Percentiles rank a stretch among this genome's conserved stretches.
Conservation (phyloP, 768 basidiomycete species). For the Fomitopsis pulvina region DNA sequence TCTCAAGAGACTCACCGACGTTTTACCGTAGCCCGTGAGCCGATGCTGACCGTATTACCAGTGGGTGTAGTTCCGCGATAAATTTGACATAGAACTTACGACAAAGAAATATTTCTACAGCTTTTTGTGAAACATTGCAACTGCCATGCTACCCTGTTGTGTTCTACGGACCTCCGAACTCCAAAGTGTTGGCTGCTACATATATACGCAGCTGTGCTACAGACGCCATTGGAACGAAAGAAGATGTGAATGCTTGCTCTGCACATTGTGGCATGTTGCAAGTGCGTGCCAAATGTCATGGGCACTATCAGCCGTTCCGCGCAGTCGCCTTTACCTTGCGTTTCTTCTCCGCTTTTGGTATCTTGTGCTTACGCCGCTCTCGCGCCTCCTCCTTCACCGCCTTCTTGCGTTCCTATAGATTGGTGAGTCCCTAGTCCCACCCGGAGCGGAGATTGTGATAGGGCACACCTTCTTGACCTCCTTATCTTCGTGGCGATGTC, state of each 20-base stretch:
- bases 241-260: neutral
- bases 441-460: no score
- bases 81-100: no score
- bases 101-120: no score
- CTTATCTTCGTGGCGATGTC: constrained; percentile 90
- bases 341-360: constrained; percentile 95
- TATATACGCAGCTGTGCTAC: neutral
- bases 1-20: no score
- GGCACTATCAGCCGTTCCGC: constrained; percentile 16
- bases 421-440: constrained; percentile 1
- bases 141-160: no score
- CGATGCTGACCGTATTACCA: no score
- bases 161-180: no score
- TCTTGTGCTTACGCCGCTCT: constrained; percentile 87
- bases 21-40: no score
- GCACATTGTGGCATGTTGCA: neutral
- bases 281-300: neutral
- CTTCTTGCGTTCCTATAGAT: constrained; percentile 80
- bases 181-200: no score
- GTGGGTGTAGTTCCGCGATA: no score
- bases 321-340: constrained; percentile 56
- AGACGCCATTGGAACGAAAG: neutral
- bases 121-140: no score
- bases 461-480: constrained; percentile 76
- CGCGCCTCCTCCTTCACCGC: constrained; percentile 79